Conservation (phyloP, 108 stramenopile genomes). For the Stephanodiscus triporus region DNA sequence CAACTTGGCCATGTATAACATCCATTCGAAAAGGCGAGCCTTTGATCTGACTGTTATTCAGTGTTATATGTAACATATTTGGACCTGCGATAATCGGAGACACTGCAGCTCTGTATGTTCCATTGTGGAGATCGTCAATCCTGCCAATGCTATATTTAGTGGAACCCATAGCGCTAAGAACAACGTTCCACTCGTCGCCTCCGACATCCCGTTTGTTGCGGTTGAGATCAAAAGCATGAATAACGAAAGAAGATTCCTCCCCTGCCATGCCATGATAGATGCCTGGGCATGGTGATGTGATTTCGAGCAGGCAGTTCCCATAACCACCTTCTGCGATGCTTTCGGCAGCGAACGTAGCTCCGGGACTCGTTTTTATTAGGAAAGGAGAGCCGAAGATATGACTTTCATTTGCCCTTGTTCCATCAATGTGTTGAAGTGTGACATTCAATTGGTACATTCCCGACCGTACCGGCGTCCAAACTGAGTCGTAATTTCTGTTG, state of each 20-base stretch:
- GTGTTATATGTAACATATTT: constrained; percentile 30
- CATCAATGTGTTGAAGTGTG: neutral
- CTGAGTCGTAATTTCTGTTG: constrained; percentile 1
- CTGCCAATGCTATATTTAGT: constrained; percentile 28
- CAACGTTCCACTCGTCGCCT: constrained; percentile 44
- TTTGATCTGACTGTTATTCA: constrained; percentile 32
- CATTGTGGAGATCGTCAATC: constrained; percentile 28
- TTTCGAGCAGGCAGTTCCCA: constrained; percentile 23
- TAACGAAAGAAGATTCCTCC: constrained; percentile 18
- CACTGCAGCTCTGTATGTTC: constrained; percentile 31
- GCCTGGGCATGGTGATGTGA: constrained; percentile 24
- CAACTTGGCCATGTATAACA: constrained; percentile 29
- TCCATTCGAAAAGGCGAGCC: constrained; percentile 48
- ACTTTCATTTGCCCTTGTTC: neutral
- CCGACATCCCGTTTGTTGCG: constrained; percentile 30
- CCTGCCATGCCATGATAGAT: constrained; percentile 43
- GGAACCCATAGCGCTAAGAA: constrained; percentile 9
- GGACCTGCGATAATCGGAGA: constrained; percentile 34
- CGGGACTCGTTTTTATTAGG: constrained; percentile 26
- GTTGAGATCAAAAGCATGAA: constrained; percentile 31
- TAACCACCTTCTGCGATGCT: constrained; percentile 36
- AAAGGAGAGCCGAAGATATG: constrained; percentile 53
- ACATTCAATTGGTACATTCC: constrained; percentile 39
- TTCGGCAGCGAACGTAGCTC: constrained; percentile 35
- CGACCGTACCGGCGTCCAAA: constrained; percentile 15